phyloP scores from a whole-genome alignment of 225 moss, liverwort and hornwort genomes.

The Straminergon stramineum region DNA sequence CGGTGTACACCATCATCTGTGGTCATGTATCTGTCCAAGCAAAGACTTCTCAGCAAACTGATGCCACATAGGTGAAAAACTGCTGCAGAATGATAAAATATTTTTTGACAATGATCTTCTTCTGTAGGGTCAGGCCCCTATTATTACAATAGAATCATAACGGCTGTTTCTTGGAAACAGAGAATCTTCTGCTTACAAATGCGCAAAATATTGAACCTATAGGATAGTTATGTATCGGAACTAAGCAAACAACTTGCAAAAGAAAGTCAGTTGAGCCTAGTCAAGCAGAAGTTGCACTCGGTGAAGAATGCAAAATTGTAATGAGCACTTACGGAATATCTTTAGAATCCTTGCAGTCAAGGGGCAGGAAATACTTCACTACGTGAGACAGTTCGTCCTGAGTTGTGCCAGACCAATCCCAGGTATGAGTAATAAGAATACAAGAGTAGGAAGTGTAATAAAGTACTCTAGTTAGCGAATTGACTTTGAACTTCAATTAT shows the following conservation, averaged over 20 bases:
- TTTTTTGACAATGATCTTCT: neutral
- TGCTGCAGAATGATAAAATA: neutral
- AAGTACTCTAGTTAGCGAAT: neutral
- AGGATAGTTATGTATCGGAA: neutral
- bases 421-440: neutral
- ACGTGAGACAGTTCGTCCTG: slow-evolving; percentile 52
- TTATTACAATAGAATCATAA: neutral
- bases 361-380: slow-evolving; percentile 29
- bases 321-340: slow-evolving; percentile 31
- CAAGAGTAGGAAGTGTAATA: neutral
- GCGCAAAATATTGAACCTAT: neutral
- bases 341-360: slow-evolving; percentile 37
- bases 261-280: neutral
- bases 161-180: neutral
- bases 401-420: neutral
- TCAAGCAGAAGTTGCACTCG: neutral
- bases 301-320: neutral
- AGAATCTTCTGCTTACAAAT: neutral
- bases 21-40: slow-evolving; percentile 70
- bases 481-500: neutral
- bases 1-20: slow-evolving; percentile 71
- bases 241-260: neutral
- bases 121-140: neutral
- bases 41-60: slow-evolving; percentile 8
- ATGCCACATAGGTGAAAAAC: neutral